A percentile compares a stretch with the other conserved stretches of the same genome.
Evolutionary conservation across 345 rosid genomes (phyloP).

Genomic region (Pugionium dolabratum): DNA sequence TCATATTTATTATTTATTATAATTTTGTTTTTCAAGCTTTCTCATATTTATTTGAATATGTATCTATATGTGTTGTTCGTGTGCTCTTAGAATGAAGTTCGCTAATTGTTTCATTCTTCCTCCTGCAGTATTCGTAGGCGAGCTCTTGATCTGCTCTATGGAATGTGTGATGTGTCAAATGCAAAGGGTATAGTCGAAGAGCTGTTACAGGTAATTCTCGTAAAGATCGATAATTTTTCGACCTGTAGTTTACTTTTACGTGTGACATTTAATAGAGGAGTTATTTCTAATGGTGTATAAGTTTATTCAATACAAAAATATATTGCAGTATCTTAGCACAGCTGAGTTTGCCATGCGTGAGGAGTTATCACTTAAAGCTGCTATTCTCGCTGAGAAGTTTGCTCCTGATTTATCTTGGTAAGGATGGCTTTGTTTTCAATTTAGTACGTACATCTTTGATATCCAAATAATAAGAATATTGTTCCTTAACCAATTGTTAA

Average conservation of each 20-base stretch:
- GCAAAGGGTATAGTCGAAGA: constrained; percentile 99
- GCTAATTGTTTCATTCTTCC: constrained; percentile 15
- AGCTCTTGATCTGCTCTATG: constrained; percentile 97
- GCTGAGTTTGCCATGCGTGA: constrained; percentile 99
- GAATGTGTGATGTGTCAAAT: constrained; percentile 98
- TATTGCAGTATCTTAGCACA: constrained; percentile 84
- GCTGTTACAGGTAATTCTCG: constrained; percentile 70
- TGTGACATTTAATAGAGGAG: too few species aligned
- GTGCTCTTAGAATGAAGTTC: constrained; percentile 8
- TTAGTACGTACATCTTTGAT: too few species aligned
- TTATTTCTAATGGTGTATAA: constrained; percentile 10
- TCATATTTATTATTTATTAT: background rate
- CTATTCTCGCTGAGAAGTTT: constrained; percentile 98
- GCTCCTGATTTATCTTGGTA: constrained; percentile 99
- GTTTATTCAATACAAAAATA: constrained; percentile 22
- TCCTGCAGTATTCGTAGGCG: constrained; percentile 92
- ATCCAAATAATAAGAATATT: too few species aligned
- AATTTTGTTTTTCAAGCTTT: too few species aligned
- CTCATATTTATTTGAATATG: too few species aligned
- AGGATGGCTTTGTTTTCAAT: constrained; percentile 26
- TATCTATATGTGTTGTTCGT: constrained; percentile 17
- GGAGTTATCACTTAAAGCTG: constrained; percentile 97
- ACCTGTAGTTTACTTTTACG: constrained; percentile 2
- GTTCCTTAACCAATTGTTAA: too few species aligned
- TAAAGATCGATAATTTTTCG: constrained; percentile 7